phyloP scores from a whole-genome alignment of 768 basidiomycete species.

The Inosperma sp. region DNA sequence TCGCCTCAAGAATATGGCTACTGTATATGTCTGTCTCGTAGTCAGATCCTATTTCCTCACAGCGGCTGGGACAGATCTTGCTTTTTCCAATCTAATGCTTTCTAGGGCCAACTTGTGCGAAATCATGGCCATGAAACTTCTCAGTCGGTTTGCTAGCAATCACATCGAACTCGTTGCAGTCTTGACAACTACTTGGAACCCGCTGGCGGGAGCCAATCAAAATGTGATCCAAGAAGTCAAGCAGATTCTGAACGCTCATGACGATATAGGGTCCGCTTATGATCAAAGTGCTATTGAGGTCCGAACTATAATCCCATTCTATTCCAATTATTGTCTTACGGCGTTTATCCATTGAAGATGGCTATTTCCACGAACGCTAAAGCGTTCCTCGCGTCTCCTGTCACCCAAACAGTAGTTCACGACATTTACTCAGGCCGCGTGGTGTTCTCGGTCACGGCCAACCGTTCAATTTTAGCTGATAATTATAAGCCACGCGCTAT shows the following conservation, averaged over 20 bases:
- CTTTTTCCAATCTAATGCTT: constrained; percentile 68
- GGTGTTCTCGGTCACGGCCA: constrained; percentile 56
- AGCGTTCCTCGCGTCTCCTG: constrained; percentile 72
- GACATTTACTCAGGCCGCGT: constrained; percentile 83
- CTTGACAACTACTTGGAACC: constrained; percentile 80
- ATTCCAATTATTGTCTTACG: not conserved
- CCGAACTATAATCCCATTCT: constrained; percentile 20
- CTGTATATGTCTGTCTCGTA: constrained; percentile 73
- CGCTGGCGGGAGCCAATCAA: constrained; percentile 68
- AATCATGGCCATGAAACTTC: constrained; percentile 82
- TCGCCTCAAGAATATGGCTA: constrained; percentile 65
- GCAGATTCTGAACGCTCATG: constrained; percentile 48
- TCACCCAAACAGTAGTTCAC: constrained; percentile 83
- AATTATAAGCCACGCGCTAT: constrained; percentile 81
- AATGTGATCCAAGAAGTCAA: constrained; percentile 68
- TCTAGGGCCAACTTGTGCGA: constrained; percentile 76
- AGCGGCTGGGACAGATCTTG: constrained; percentile 64
- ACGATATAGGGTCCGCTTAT: constrained; percentile 51
- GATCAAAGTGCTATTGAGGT: constrained; percentile 82
- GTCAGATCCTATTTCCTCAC: constrained; percentile 75
- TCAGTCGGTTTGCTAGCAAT: constrained; percentile 66
- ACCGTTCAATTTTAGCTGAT: constrained; percentile 79
- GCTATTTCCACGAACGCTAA: constrained; percentile 86
- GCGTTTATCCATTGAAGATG: constrained; percentile 46
- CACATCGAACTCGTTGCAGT: constrained; percentile 76